Evolutionary conservation across 2,329 filamentous ascomycete genomes (phyloP), one percentile per base, ranked within the genome.

Genomic region (Arachnomyces sp.): DNA sequence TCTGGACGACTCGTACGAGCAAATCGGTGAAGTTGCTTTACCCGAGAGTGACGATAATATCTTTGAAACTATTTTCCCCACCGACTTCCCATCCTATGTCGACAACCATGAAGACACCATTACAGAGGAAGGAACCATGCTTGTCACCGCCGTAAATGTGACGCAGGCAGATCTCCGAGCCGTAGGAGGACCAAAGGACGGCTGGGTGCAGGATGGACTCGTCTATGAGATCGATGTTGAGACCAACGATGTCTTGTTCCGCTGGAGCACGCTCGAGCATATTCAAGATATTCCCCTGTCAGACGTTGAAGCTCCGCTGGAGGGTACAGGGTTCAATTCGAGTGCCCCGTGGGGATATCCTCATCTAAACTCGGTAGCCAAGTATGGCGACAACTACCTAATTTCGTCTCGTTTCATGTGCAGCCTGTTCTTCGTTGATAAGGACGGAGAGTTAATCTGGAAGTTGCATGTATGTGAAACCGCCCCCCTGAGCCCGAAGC

Each of bases 231-330:
- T 72, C 17, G 59, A 69, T 39, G 59, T 71, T 30, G 63, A 61
- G 31, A 68, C 62, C 0, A 60, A 61, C n/a, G 51, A 64, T 2
- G 54, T 68, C 0, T 45, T 70, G 9, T 72, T 69, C 46, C 54
- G 68, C 47, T 73, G 70, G 70, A 60, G 61, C 25, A 67, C 69
- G 5, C 65, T 65, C 3, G 63, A 71, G 3, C 67, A 72, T 45
- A 52, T 70, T 39, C 38, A 56, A 25, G 20, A 25, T 25, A 5
- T 25, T 25, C 20, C 20, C 20, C 20, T 12, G 40, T 62, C 20
- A 25, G 20, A 25, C 9, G 20, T 25, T 9, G 9, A 5, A 9
- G 15, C 48, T 40, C 17, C 13, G 49, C 49, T 31, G 49, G 49
- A 40, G 13, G 31, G 31, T 15, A 16, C 25, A 2, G 42, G 40